phyloP scores from a whole-genome alignment of 345 rosid species.

The Rhodomyrtus tomentosa region DNA sequence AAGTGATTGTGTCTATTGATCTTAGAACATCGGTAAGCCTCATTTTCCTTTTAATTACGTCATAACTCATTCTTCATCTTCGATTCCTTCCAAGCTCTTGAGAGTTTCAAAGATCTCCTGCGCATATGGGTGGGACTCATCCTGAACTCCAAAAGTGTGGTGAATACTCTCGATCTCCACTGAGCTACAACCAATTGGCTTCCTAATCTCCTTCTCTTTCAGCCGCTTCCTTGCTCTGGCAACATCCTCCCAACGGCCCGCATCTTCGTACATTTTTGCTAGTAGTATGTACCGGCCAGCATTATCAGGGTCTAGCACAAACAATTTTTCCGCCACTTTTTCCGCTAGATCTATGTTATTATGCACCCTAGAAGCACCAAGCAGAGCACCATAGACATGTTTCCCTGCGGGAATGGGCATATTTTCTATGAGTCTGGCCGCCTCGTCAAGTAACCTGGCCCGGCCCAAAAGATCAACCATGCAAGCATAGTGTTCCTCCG shows the following conservation, averaged over 20 bases:
- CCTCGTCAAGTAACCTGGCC: not conserved
- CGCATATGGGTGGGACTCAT: not conserved
- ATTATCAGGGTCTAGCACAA: not conserved
- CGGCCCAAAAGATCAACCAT: conserved; percentile 2
- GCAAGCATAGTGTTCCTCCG: conserved; percentile 4
- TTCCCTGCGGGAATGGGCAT: conserved; percentile 1
- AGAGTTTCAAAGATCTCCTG: not conserved
- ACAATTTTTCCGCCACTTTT: not conserved
- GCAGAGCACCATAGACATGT: conserved; percentile 1
- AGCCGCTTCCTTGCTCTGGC: not conserved
- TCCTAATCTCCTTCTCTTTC: not conserved
- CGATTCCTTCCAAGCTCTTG: not conserved
- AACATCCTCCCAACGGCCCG: not conserved
- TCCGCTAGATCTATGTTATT: not conserved
- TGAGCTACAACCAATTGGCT: not conserved
- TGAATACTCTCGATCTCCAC: not conserved
- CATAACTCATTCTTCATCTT: not conserved
- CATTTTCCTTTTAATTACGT: not conserved
- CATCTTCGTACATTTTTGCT: conserved; percentile 1
- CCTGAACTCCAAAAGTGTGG: not conserved
- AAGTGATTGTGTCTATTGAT: not conserved
- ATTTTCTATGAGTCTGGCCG: not conserved
- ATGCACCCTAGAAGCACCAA: conserved; percentile 3
- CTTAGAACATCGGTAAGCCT: not conserved
- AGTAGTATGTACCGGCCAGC: not conserved